A percentile compares a stretch with the other conserved stretches of the same genome.
These are phyloP conservation scores for Cotoneaster glaucophyllus DNA, from an alignment of 306 rosid species.

Conservation along the genomic window DNA sequence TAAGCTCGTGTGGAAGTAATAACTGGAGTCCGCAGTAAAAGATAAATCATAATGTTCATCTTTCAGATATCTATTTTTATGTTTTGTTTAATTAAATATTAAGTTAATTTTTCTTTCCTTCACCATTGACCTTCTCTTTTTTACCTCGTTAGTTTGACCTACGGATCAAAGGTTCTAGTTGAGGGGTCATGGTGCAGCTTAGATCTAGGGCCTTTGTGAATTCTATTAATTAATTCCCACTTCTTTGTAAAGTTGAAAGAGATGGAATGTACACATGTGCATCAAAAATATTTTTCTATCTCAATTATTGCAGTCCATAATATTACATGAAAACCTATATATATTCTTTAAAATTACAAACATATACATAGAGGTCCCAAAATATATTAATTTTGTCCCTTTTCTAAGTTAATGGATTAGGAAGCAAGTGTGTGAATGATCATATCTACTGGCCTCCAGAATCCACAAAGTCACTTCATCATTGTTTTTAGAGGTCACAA, in stretches of 20 bases:
- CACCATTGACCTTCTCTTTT: neutral
- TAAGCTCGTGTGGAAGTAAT: slow-evolving; percentile 8
- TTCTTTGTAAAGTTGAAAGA: neutral
- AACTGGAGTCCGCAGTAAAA: neutral
- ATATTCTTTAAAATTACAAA: neutral
- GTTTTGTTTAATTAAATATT: neutral
- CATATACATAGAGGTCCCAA: neutral
- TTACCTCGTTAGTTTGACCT: neutral
- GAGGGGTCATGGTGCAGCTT: slow-evolving; percentile 6
- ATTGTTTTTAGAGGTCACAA: neutral
- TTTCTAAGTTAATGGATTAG: neutral
- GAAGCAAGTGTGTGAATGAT: neutral
- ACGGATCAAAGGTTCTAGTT: neutral
- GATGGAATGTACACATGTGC: neutral
- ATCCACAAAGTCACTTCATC: neutral
- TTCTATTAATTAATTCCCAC: neutral
- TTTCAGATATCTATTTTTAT: neutral
- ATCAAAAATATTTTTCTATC: neutral
- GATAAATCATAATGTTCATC: neutral
- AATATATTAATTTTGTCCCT: neutral
- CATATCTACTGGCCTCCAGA: neutral
- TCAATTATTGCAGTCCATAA: neutral
- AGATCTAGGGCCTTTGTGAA: neutral
- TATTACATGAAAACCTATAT: neutral
- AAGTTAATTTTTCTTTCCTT: neutral